Evolutionary conservation across 352 stramenopile genomes (phyloP).

Genomic region (Pythium dissimile): DNA sequence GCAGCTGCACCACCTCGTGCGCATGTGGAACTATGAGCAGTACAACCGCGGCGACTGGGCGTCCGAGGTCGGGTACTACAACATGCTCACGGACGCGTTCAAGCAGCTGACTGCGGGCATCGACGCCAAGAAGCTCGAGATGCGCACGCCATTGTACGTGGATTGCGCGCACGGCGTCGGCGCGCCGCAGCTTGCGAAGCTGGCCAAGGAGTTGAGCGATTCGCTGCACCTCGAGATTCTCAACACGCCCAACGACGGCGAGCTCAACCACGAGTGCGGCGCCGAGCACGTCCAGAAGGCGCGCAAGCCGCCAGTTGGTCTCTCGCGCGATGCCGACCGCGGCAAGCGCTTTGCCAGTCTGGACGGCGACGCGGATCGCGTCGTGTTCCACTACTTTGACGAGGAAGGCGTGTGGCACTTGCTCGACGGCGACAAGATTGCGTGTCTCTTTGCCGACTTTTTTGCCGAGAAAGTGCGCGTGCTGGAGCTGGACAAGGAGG

Average conservation of each 20-base stretch:
- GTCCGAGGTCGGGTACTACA: slow-evolving; percentile 93
- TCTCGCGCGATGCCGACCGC: slow-evolving; percentile 61
- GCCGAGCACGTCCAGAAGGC: slow-evolving; percentile 97
- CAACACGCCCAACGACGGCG: slow-evolving; percentile 77
- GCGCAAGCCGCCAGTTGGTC: slow-evolving; percentile 63
- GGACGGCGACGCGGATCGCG: slow-evolving; percentile 97
- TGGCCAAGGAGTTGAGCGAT: slow-evolving; percentile 76
- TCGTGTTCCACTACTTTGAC: slow-evolving; percentile 97
- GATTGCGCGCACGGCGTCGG: slow-evolving; percentile 94
- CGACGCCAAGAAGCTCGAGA: slow-evolving; percentile 81
- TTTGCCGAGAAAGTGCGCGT: slow-evolving; percentile 88
- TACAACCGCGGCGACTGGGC: slow-evolving; percentile 88
- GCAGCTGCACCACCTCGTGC: slow-evolving; percentile 96
- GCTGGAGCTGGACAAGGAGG: slow-evolving; percentile 68
- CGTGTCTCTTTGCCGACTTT: slow-evolving; percentile 94
- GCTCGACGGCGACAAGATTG: slow-evolving; percentile 98
- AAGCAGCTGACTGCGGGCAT: slow-evolving; percentile 80
- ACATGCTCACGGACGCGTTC: slow-evolving; percentile 93
- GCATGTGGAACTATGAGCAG: slow-evolving; percentile 90
- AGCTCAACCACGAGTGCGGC: slow-evolving; percentile 96
- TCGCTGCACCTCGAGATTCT: slow-evolving; percentile 80
- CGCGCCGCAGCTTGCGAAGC: slow-evolving; percentile 69
- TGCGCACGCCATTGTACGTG: slow-evolving; percentile 81
- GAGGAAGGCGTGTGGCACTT: slow-evolving; percentile 73
- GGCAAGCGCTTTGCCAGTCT: slow-evolving; percentile 90